A percentile compares a stretch with the other conserved stretches of the same genome.
Evolutionary conservation across 2,329 filamentous ascomycete species (phyloP).

Genomic region (Calonectria montana): DNA sequence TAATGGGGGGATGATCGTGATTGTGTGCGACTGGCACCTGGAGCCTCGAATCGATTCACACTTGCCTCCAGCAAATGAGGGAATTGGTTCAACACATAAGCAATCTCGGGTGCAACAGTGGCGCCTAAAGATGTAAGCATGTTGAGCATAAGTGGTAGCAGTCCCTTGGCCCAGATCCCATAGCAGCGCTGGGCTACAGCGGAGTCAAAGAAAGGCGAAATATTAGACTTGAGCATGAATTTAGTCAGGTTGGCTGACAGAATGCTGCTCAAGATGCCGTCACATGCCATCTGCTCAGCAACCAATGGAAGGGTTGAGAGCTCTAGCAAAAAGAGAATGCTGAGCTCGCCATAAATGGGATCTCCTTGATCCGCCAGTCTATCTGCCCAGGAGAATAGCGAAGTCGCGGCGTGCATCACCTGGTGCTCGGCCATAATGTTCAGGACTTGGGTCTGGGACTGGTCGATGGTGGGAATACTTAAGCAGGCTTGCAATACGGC

Average conservation of each 20-base stretch:
- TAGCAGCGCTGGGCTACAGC: conserved; percentile 79
- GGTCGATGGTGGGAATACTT: conserved; percentile 79
- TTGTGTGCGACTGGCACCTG: conserved; percentile 64
- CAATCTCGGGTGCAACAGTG: conserved; percentile 85
- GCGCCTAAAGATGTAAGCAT: conserved; percentile 84
- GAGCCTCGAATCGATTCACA: conserved; percentile 76
- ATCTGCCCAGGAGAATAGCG: conserved; percentile 94
- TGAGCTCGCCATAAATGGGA: conserved; percentile 93
- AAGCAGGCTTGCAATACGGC: conserved; percentile 89
- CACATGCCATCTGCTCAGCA: conserved; percentile 90
- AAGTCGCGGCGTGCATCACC: conserved; percentile 82
- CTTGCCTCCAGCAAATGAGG: conserved; percentile 80
- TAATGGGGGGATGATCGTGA: conserved; percentile 65
- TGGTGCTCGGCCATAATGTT: conserved; percentile 77
- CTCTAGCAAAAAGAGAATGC: conserved; percentile 87
- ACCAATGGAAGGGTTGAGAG: conserved; percentile 83
- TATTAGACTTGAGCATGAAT: conserved; percentile 76
- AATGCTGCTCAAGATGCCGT: conserved; percentile 84
- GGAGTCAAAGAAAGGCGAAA: conserved; percentile 83
- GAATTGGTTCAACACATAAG: conserved; percentile 90
- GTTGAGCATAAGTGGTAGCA: conserved; percentile 90
- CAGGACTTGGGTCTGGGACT: conserved; percentile 77
- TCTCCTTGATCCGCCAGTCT: conserved; percentile 81
- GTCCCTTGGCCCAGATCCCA: conserved; percentile 87
- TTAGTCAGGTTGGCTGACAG: conserved; percentile 82